Evolutionary conservation across 257 asterid species (phyloP).

Genomic region (Nicotiana noctiflora): DNA sequence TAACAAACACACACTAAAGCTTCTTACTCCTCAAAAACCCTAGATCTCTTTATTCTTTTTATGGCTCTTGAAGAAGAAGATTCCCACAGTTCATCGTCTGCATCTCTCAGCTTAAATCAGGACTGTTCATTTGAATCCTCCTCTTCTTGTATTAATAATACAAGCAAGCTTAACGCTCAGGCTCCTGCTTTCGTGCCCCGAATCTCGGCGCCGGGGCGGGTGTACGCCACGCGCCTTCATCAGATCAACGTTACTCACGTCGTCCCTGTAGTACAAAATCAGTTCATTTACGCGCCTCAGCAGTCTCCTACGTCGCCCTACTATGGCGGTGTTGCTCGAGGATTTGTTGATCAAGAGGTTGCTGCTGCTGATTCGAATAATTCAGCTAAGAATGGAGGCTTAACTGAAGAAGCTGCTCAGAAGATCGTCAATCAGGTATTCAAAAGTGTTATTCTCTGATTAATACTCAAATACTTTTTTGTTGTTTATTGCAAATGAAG

Average conservation of each 20-base stretch:
- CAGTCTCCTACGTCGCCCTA: constrained; percentile 27
- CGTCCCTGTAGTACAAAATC: constrained; percentile 7
- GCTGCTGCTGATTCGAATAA: constrained; percentile 9
- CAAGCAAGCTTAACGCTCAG: constrained; percentile 55
- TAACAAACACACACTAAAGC: not conserved
- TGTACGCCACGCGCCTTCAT: constrained; percentile 4
- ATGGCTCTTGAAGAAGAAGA: constrained; percentile 6
- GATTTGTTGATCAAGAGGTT: constrained; percentile 35
- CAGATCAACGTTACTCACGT: not conserved
- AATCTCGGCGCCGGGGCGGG: constrained; percentile 7
- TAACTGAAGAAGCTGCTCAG: constrained; percentile 46
- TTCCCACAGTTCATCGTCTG: not conserved
- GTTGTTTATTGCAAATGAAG: too few species aligned
- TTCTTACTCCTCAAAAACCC: not conserved
- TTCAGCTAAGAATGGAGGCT: constrained; percentile 27
- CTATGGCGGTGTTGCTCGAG: constrained; percentile 30
- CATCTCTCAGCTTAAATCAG: not conserved
- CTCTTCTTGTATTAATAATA: not conserved
- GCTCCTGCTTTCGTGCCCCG: constrained; percentile 85
- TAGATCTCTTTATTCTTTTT: not conserved
- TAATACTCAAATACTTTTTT: too few species aligned
- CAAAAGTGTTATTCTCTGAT: not conserved
- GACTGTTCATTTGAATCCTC: not conserved
- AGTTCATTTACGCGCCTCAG: constrained; percentile 8
- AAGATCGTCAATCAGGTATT: constrained; percentile 69